Base-by-base conservation (phyloP, 1,284 basidiomycete genomes). In the Omphalotus olearius region DNA sequence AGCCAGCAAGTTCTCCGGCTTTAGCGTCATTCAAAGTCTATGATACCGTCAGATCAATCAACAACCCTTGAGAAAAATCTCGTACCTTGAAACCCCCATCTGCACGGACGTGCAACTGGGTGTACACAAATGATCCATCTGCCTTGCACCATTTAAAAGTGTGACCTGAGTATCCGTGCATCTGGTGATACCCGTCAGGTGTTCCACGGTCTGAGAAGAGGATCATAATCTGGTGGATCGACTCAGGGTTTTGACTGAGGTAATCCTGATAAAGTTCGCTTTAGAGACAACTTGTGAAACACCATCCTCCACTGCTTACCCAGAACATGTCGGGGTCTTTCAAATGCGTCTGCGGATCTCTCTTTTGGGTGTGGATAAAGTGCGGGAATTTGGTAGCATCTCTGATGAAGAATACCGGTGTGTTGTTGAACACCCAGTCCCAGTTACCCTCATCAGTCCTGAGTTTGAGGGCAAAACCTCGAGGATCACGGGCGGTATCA, bases 331-430 rank as follows among this genome's bases (percentile, higher is more conserved):
- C 86, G 30, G 85, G 62, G 72, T 92, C 89, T 68, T 89, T 91
- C 57, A 92, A 69, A 68, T 94, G 88, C 9, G 91, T 93, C 67
- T 92, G 88, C 17, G 92, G 92, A 69, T 90, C 85, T 62, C 92
- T 82, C 79, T 97, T 96, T 71, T 94, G 91, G 33, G 92, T 93
- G 76, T 96, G 93, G 62, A 96, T 95, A 73, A 97, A 95, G 74
- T 92, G 83, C n/a, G 88, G 83, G 78, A 89, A 90, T 68, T 91
- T 91, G 64, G 85, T 76, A 11, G 88, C 85, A 62, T 91, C 88
- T 53, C 86, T 82, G 60, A 93, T 80, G 76, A 93, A 93, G 78
- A 93, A 93, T 56, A 93, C 82, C 42, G 91, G 91, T 1, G 90
- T 94, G 74, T 94, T 93, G 77, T 94, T 93, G 73, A 87, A 88